Conservation (phyloP, 108 stramenopile genomes). For the Cyclostephanos tholiformis region DNA sequence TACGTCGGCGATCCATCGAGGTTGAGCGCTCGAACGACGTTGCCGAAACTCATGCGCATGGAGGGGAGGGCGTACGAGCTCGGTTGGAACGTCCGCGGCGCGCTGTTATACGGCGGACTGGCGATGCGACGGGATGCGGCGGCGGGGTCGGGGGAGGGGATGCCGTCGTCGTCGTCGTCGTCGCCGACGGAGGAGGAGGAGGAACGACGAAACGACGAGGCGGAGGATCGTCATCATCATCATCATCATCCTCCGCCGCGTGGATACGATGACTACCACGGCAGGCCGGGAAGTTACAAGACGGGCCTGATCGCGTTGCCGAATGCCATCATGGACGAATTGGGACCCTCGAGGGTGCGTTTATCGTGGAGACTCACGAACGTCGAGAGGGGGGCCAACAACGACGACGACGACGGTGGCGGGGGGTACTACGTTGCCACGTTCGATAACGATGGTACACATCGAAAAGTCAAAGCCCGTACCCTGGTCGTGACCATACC, state of each 20-base stretch:
- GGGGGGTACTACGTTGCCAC: not conserved
- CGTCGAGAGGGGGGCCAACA: not conserved
- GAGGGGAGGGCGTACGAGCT: conserved; percentile 75
- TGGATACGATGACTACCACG: conserved; percentile 67
- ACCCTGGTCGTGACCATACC: conserved; percentile 84
- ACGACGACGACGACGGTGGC: not conserved
- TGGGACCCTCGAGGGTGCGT: conserved; percentile 67
- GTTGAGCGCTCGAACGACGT: conserved; percentile 88
- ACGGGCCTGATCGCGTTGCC: conserved; percentile 86
- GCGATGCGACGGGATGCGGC: conserved; percentile 55
- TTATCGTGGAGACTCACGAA: conserved; percentile 66
- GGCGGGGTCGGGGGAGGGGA: conserved; percentile 31
- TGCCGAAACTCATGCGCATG: conserved; percentile 88
- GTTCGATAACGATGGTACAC: not conserved
- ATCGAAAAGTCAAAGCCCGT: conserved; percentile 41
- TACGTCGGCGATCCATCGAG: conserved; percentile 96
- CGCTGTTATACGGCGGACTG: conserved; percentile 85
- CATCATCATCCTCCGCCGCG: conserved; percentile 62
- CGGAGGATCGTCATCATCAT: conserved; percentile 55
- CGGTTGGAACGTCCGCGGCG: conserved; percentile 83
- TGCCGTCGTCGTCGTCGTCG: conserved; percentile 65
- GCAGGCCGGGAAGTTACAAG: conserved; percentile 88
- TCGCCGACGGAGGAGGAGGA: too few relatives aligned
- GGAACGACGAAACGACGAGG: conserved; percentile 73
- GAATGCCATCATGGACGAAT: conserved; percentile 67